phyloP scores from a whole-genome alignment of 2,329 filamentous ascomycete genomes.

The Myrmaecium sp. region DNA sequence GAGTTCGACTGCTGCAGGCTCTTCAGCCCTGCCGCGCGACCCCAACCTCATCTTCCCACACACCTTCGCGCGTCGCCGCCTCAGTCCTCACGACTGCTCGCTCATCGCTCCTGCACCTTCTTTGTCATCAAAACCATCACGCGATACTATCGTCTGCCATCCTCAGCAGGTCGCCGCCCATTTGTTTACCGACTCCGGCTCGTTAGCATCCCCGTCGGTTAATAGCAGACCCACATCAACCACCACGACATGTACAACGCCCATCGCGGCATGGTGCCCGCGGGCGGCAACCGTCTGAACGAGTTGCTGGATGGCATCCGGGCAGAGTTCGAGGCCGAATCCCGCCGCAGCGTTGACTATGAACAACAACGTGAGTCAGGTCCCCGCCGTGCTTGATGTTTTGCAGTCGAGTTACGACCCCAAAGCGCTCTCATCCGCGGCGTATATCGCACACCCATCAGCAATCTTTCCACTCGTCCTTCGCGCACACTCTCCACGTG shows the following conservation, averaged over 20 bases:
- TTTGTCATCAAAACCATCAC: constrained; percentile 1
- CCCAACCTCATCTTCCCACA: too few relatives aligned
- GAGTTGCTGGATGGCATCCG: constrained; percentile 87
- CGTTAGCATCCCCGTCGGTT: constrained; percentile 3
- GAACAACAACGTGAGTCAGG: constrained; percentile 75
- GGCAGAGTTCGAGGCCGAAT: constrained; percentile 75
- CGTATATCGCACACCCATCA: too few relatives aligned
- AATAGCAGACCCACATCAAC: too few relatives aligned
- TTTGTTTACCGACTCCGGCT: constrained; percentile 9
- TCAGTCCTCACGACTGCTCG: too few relatives aligned
- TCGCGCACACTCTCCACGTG: too few relatives aligned
- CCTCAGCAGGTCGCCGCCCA: constrained; percentile 8
- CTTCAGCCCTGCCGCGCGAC: not conserved
- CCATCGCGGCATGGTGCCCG: constrained; percentile 65
- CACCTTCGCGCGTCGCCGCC: too few relatives aligned
- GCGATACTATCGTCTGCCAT: constrained; percentile 2
- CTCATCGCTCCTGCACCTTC: too few relatives aligned
- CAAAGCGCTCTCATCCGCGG: too few relatives aligned
- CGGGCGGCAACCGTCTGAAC: constrained; percentile 58
- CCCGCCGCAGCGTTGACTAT: constrained; percentile 66
- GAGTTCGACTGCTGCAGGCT: too few relatives aligned
- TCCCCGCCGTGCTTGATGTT: too few relatives aligned
- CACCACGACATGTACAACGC: constrained; percentile 56
- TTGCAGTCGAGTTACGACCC: too few relatives aligned
- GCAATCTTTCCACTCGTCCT: too few relatives aligned